Conservation (phyloP, 257 asterid genomes). For the Nicotiana otophora region DNA sequence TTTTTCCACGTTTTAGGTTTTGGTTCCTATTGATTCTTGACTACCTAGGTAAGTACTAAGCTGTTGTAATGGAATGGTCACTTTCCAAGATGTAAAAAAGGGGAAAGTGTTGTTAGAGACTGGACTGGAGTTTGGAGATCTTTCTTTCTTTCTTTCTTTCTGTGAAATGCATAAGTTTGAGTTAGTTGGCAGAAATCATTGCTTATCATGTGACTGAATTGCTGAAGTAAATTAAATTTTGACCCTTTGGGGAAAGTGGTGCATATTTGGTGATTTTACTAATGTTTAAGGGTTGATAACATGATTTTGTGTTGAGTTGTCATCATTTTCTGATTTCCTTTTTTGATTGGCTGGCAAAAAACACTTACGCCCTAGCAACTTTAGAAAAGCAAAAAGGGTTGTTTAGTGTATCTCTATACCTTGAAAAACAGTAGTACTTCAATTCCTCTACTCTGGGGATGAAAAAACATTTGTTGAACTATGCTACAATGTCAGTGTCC, state of each 20-base stretch:
- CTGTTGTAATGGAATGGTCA: slow-evolving; percentile 8
- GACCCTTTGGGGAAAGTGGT: background rate
- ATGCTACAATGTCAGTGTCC: too few species aligned
- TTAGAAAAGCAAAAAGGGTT: too few species aligned
- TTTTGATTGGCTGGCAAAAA: background rate
- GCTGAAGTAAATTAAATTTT: background rate
- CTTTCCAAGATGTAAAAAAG: slow-evolving; percentile 5
- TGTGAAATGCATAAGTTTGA: slow-evolving; percentile 12
- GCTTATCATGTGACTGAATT: slow-evolving; percentile 1
- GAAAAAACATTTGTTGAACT: too few species aligned
- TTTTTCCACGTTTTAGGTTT: slow-evolving; percentile 4
- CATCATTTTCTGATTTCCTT: background rate
- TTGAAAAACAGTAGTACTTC: too few species aligned
- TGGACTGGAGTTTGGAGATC: background rate
- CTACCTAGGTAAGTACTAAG: slow-evolving; percentile 8
- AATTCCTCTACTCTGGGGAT: too few species aligned
- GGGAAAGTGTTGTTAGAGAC: slow-evolving; percentile 5
- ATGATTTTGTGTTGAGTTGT: background rate
- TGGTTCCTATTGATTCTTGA: slow-evolving; percentile 5
- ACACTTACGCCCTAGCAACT: too few species aligned
- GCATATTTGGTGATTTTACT: background rate
- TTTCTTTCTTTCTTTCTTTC: background rate
- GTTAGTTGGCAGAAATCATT: slow-evolving; percentile 4
- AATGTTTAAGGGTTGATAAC: background rate
- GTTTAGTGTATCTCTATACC: too few species aligned